phyloP scores from a whole-genome alignment of 2,329 filamentous ascomycete genomes.

The Emmonsiellopsis sp. region DNA sequence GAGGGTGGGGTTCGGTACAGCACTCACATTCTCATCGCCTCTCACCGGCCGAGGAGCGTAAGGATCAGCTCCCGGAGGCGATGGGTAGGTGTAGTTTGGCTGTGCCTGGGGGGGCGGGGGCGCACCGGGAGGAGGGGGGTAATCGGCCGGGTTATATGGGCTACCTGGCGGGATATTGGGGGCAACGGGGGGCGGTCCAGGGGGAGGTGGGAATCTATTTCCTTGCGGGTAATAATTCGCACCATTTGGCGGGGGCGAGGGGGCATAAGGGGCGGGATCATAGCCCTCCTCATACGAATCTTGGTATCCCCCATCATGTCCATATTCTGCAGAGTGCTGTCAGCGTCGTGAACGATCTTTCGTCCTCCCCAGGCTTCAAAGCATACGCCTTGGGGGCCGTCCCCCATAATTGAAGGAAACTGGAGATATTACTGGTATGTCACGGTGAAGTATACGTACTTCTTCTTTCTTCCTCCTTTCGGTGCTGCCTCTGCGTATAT shows the following conservation, averaged over 20 bases:
- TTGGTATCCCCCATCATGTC: slow-evolving; percentile 19
- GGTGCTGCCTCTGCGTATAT: slow-evolving; percentile 47
- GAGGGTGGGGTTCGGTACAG: slow-evolving; percentile 23
- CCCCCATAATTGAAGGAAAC: too few species aligned
- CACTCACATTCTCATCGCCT: slow-evolving; percentile 45
- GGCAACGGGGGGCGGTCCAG: slow-evolving; percentile 20
- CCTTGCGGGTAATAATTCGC: slow-evolving; percentile 25
- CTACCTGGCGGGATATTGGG: slow-evolving; percentile 8
- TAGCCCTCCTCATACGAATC: slow-evolving; percentile 36
- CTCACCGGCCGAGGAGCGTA: slow-evolving; percentile 31
- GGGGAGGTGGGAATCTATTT: slow-evolving; percentile 37
- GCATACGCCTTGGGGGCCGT: too few species aligned
- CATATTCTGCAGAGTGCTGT: slow-evolving; percentile 18
- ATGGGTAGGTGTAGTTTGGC: slow-evolving; percentile 28
- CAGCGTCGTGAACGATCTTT: neutral
- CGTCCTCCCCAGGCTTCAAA: neutral
- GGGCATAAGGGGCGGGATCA: slow-evolving; percentile 28
- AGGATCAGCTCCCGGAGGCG: slow-evolving; percentile 27
- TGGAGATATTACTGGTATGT: slow-evolving; percentile 4
- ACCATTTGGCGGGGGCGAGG: slow-evolving; percentile 23
- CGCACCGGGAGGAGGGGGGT: slow-evolving; percentile 34
- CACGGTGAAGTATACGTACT: slow-evolving; percentile 32
- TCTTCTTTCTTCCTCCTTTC: slow-evolving; percentile 45
- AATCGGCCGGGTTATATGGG: slow-evolving; percentile 31
- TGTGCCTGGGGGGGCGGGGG: slow-evolving; percentile 28